These are phyloP conservation scores for Rubroboletus satanas DNA, from an alignment of 768 basidiomycete species.

Conservation along the genomic window DNA sequence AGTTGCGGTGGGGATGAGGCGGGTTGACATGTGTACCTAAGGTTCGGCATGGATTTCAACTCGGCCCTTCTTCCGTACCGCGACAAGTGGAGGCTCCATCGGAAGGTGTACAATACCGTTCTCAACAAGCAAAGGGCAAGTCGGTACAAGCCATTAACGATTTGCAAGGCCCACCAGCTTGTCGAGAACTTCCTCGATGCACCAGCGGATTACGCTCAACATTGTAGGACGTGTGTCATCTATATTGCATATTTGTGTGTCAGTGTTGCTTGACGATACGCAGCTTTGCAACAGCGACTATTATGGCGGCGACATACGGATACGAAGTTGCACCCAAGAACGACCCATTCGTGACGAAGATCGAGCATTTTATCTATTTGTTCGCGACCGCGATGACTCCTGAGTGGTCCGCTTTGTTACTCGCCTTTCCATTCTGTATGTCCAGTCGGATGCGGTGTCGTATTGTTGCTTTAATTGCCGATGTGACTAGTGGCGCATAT, in stretches of 20 bases:
- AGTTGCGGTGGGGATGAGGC: not conserved
- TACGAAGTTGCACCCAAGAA: conserved; percentile 23
- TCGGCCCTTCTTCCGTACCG: conserved; percentile 30
- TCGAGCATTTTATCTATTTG: conserved; percentile 11
- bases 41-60: conserved; percentile 31
- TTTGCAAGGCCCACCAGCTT: conserved; percentile 22
- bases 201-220: conserved; percentile 16
- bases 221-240: conserved; percentile 25
- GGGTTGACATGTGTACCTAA: not conserved
- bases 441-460: not conserved
- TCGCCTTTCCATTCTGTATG: conserved; percentile 28
- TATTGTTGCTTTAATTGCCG: not conserved
- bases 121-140: conserved; percentile 16
- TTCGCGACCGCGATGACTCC: conserved; percentile 15
- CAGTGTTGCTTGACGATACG: not conserved
- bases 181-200: conserved; percentile 19
- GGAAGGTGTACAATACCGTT: conserved; percentile 21
- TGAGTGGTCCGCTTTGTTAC: conserved; percentile 20
- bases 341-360: conserved; percentile 26
- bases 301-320: conserved; percentile 27
- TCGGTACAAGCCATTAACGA: conserved; percentile 13
- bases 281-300: conserved; percentile 22
- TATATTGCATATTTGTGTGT: not conserved
- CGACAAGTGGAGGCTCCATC: conserved; percentile 28
- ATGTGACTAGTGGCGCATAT: conserved; percentile 21